Evolutionary conservation across 2,329 filamentous ascomycete genomes (phyloP).

Genomic region (Sarocladium strictum): DNA sequence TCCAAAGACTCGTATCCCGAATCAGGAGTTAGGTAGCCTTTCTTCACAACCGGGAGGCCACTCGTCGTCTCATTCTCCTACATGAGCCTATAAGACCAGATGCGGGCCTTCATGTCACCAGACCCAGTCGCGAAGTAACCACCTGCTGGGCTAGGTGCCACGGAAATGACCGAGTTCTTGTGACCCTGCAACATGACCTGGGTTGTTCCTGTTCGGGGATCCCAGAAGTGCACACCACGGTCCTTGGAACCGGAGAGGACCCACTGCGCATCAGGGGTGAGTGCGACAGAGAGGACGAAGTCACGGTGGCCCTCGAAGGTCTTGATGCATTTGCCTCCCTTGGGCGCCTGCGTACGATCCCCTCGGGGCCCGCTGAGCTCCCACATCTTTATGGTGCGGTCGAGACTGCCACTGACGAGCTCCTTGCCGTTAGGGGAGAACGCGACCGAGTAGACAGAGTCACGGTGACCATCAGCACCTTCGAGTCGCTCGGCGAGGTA

Average conservation of each 20-base stretch:
- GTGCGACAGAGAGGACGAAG: slow-evolving; percentile 91
- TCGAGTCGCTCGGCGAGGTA: slow-evolving; percentile 88
- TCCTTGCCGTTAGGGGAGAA: slow-evolving; percentile 92
- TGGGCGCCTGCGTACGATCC: slow-evolving; percentile 42
- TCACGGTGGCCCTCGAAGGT: slow-evolving; percentile 98
- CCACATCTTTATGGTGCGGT: slow-evolving; percentile 99
- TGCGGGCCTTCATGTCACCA: slow-evolving; percentile 94
- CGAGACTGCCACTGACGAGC: slow-evolving; percentile 87
- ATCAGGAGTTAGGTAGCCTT: no score
- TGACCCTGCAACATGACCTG: slow-evolving; percentile 99
- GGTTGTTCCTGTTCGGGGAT: slow-evolving; percentile 84
- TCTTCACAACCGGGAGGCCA: background rate
- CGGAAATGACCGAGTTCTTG: slow-evolving; percentile 97
- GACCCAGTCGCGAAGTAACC: slow-evolving; percentile 92
- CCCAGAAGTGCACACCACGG: slow-evolving; percentile 97
- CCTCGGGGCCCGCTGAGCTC: slow-evolving; percentile 71
- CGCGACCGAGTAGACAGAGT: slow-evolving; percentile 92
- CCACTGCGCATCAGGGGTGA: slow-evolving; percentile 92
- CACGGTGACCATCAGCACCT: slow-evolving; percentile 89
- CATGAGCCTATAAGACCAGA: slow-evolving; percentile 75
- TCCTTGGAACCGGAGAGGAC: slow-evolving; percentile 97
- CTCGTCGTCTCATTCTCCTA: slow-evolving; percentile 16
- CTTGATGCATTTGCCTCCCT: slow-evolving; percentile 88
- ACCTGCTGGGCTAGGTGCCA: slow-evolving; percentile 85
- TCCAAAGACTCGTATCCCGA: no score